Evolutionary conservation across 306 rosid species (phyloP), one percentile per base, ranked within the genome.

Genomic region (Cicer pinnatifidum): DNA sequence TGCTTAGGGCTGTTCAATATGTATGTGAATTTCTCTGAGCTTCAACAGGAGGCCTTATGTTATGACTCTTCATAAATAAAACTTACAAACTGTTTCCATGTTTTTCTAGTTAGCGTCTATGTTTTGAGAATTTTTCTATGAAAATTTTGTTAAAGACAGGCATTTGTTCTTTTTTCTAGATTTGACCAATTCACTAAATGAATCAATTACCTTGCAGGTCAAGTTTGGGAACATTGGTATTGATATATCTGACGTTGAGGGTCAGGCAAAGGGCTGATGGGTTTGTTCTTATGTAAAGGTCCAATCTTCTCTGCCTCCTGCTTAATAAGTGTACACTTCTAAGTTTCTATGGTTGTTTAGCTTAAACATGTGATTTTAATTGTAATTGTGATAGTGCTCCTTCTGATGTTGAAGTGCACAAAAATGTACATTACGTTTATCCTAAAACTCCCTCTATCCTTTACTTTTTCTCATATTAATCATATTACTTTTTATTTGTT

Each of bases 201-300:
- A 23, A 63, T 62, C 58, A 17, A 50, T 47, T 64, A 58, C 38
- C 20, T 44, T 75, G 64, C 91, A 93, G 98, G 87, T 93, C 98
- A 80, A 91, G 90, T 85, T 82, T 93, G 81, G 98, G 98, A 73
- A 89, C 98, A 35, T 81, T 93, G 84, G 83, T 91, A 46, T 82
- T 93, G 88, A 93, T 91, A 85, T 91, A 85, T 84, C 85, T 91
- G 75, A 93, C 98, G 11, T 56, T 93, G 82, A 89, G 88, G 83
- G 88, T 89, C 66, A 76, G 93, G 75, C 90, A 86, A 82, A 84
- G 57, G 72, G 84, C 82, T 44, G 96, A 90, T 23, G 81, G 71
- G 67, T 82, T 77, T 71, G 80, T 82, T 76, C 92, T 72, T 71
- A 69, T 73, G 54, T 86, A 72, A 84, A 56, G 39, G 60, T 67